A percentile compares a stretch with the other conserved stretches of the same genome.
Conservation (phyloP, 768 basidiomycete species). For the Suillus subluteus region DNA sequence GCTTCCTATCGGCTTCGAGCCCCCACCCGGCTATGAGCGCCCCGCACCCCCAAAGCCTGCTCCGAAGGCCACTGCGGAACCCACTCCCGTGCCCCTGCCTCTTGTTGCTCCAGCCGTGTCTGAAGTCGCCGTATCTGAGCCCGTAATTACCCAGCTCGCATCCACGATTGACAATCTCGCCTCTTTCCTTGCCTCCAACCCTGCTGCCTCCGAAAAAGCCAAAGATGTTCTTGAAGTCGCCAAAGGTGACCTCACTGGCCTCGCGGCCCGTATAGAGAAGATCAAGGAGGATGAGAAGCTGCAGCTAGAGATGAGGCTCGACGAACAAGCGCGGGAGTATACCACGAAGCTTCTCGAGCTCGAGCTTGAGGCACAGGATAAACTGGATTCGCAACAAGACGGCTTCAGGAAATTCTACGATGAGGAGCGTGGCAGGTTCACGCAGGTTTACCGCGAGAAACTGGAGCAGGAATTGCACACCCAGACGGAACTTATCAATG, state of each 20-base stretch:
- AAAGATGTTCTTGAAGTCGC: constrained; percentile 79
- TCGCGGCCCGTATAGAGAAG: constrained; percentile 76
- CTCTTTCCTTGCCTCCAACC: constrained; percentile 76
- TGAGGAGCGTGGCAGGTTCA: constrained; percentile 71
- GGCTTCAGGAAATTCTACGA: constrained; percentile 83
- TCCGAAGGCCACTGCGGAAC: constrained; percentile 31
- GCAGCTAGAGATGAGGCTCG: constrained; percentile 66
- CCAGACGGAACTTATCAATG: constrained; percentile 92
- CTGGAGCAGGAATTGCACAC: constrained; percentile 82
- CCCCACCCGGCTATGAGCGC: constrained; percentile 84
- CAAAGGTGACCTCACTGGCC: constrained; percentile 75
- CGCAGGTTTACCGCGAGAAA: constrained; percentile 83
- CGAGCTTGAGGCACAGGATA: constrained; percentile 85
- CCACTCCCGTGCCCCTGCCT: constrained; percentile 55
- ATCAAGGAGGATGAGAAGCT: constrained; percentile 79
- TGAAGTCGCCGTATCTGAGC: constrained; percentile 75
- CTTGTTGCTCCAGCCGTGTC: constrained; percentile 81
- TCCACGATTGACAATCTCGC: constrained; percentile 92
- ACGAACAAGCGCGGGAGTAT: constrained; percentile 87
- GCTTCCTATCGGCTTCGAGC: constrained; percentile 93
- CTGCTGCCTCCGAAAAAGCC: constrained; percentile 67
- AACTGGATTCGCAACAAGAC: constrained; percentile 83
- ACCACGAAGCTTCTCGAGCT: constrained; percentile 77
- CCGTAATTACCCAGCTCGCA: constrained; percentile 92
- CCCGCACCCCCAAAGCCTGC: constrained; percentile 56